These are phyloP conservation scores for Ceratobasidium sp. DNA, from an alignment of 1,284 basidiomycete species.

Conservation along the genomic window DNA sequence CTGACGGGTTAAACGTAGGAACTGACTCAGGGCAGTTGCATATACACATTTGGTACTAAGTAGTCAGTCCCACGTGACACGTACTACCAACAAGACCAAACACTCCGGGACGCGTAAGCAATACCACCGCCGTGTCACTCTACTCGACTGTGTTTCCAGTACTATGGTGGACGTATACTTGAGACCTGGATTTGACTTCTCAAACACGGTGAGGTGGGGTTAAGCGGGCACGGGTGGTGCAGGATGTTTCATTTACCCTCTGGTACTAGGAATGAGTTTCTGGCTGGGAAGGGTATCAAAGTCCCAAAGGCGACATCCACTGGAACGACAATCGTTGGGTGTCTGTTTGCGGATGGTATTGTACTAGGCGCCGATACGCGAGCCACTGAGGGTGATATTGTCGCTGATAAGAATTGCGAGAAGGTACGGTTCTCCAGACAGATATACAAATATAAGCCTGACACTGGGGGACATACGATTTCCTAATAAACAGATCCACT, in stretches of 20 bases:
- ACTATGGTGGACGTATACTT: constrained; percentile 54
- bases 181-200: constrained; percentile 75
- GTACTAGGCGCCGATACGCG: constrained; percentile 97
- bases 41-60: not conserved
- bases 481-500: constrained; percentile 81
- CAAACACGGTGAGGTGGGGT: constrained; percentile 63
- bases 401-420: constrained; percentile 99
- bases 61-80: constrained; percentile 10
- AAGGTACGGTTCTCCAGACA: constrained; percentile 69
- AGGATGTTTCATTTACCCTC: constrained; percentile 4
- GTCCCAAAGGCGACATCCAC: constrained; percentile 90
- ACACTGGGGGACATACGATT: not conserved
- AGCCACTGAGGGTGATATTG: constrained; percentile 93
- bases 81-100: not conserved
- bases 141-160: not conserved
- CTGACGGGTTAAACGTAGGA: not conserved
- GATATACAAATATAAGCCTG: constrained; percentile 1
- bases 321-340: constrained; percentile 98
- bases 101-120: not conserved
- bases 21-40: not conserved
- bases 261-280: constrained; percentile 77
- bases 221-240: not conserved
- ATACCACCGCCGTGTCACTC: constrained; percentile 19
- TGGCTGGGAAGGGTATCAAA: constrained; percentile 73
- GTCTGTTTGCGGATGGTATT: constrained; percentile 92